Percentiles rank a stretch among this genome's conserved stretches.
Evolutionary conservation across 2,329 filamentous ascomycete species (phyloP).

Genomic region (Exophiala calicioides): DNA sequence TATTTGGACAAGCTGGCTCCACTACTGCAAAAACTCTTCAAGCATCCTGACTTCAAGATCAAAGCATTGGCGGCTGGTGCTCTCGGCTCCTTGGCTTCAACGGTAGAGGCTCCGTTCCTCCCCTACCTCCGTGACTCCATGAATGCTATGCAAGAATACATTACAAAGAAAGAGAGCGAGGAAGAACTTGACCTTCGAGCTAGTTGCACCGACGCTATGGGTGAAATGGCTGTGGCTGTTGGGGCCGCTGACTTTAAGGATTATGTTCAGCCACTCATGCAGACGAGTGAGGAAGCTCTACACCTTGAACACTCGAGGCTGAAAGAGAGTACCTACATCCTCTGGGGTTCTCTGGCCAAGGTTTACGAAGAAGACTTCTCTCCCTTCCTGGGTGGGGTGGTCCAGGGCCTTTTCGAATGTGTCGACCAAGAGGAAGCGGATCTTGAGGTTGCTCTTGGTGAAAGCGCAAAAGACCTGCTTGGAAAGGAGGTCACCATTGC

Average conservation of each 20-base stretch:
- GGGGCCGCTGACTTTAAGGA: conserved; percentile 84
- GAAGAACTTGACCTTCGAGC: conserved; percentile 88
- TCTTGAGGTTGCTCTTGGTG: conserved; percentile 72
- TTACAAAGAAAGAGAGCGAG: conserved; percentile 81
- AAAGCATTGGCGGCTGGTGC: conserved; percentile 88
- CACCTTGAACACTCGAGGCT: conserved; percentile 85
- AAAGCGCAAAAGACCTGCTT: conserved; percentile 71
- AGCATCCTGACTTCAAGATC: conserved; percentile 82
- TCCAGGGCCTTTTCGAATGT: conserved; percentile 70
- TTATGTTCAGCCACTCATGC: conserved; percentile 87
- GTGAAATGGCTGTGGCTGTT: conserved; percentile 86
- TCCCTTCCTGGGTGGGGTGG: conserved; percentile 49
- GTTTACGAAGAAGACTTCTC: conserved; percentile 73
- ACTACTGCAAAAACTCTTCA: conserved; percentile 79
- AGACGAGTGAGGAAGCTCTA: conserved; percentile 86
- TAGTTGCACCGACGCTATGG: conserved; percentile 88
- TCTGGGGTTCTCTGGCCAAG: conserved; percentile 93
- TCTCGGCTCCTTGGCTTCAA: conserved; percentile 84
- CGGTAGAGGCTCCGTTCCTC: conserved; percentile 77
- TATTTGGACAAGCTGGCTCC: conserved; percentile 83
- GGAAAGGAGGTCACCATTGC: conserved; percentile 75
- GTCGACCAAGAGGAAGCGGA: conserved; percentile 87
- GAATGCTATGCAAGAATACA: conserved; percentile 80
- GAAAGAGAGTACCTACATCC: conserved; percentile 93
- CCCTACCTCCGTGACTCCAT: conserved; percentile 93